Conservation (phyloP, 805 yeast species). For the Ogataea glucozyma region DNA sequence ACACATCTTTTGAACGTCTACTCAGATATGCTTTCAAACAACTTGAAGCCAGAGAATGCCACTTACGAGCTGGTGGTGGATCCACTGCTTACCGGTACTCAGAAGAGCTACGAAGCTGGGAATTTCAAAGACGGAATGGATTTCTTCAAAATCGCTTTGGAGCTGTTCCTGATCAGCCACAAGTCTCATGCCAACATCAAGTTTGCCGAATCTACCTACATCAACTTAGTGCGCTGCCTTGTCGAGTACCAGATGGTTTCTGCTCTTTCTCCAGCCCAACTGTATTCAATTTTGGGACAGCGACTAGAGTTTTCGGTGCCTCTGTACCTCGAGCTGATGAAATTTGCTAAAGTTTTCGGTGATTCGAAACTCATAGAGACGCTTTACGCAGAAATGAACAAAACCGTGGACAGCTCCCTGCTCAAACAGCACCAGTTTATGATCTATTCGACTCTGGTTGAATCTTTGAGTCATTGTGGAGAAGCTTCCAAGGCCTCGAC, state of each 20-base stretch:
- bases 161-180: slow-evolving; percentile 39
- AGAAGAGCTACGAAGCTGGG: slow-evolving; percentile 39
- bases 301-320: slow-evolving; percentile 17
- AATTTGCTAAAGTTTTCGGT: slow-evolving; percentile 40
- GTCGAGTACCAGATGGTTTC: slow-evolving; percentile 26
- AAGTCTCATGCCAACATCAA: slow-evolving; percentile 17
- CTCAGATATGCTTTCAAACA: slow-evolving; percentile 59
- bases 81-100: slow-evolving; percentile 52
- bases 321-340: slow-evolving; percentile 42
- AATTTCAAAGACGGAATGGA: slow-evolving; percentile 44
- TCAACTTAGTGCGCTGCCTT: slow-evolving; percentile 28
- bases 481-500: slow-evolving; percentile 53
- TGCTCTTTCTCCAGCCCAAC: slow-evolving; percentile 17
- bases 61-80: slow-evolving; percentile 56
- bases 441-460: slow-evolving; percentile 53
- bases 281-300: slow-evolving; percentile 20
- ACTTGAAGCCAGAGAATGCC: slow-evolving; percentile 53
- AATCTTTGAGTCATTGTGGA: slow-evolving; percentile 52
- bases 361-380: slow-evolving; percentile 41
- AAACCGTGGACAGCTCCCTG: slow-evolving; percentile 6
- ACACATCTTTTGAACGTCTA: slow-evolving; percentile 65
- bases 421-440: slow-evolving; percentile 40
- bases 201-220: slow-evolving; percentile 23
- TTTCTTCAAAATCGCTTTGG: slow-evolving; percentile 52
- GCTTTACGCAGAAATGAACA: slow-evolving; percentile 37